A percentile compares a stretch with the other conserved stretches of the same genome.
Evolutionary conservation across 169 alveolate genomes (phyloP).

Genomic region (Miamiensis avidus): DNA sequence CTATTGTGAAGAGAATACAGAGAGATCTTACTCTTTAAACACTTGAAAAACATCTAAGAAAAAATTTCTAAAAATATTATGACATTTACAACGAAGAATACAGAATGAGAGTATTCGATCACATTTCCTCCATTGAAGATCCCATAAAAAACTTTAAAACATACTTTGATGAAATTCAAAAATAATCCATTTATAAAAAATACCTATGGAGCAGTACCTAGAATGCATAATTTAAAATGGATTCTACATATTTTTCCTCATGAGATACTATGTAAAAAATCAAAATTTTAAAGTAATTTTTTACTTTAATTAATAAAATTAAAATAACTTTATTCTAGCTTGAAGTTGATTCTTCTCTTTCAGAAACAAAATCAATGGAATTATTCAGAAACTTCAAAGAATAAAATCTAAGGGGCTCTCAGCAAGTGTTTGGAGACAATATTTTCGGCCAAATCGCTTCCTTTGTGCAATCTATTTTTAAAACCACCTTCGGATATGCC

Average conservation of each 20-base stretch:
- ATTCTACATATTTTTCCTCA: constrained; percentile 35
- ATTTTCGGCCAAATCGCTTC: constrained; percentile 15
- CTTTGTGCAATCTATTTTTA: constrained; percentile 21
- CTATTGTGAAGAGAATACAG: not conserved
- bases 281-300: not conserved
- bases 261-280: constrained; percentile 38
- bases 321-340: not conserved
- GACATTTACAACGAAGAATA: constrained; percentile 20
- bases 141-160: constrained; percentile 1
- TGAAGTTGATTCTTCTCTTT: not conserved
- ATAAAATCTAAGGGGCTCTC: constrained; percentile 6
- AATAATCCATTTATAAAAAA: not conserved
- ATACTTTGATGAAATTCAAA: constrained; percentile 8
- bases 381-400: not conserved
- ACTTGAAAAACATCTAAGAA: constrained; percentile 17
- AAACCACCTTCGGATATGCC: constrained; percentile 46
- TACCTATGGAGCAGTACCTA: not conserved
- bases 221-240: constrained; percentile 40
- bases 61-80: constrained; percentile 11
- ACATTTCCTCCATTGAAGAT: not conserved
- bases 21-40: not conserved
- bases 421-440: constrained; percentile 6
- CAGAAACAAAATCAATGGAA: not conserved
- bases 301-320: not conserved
- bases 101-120: constrained; percentile 13